phyloP scores from a whole-genome alignment of 352 stramenopile species.

The Pythium insidiosum region DNA sequence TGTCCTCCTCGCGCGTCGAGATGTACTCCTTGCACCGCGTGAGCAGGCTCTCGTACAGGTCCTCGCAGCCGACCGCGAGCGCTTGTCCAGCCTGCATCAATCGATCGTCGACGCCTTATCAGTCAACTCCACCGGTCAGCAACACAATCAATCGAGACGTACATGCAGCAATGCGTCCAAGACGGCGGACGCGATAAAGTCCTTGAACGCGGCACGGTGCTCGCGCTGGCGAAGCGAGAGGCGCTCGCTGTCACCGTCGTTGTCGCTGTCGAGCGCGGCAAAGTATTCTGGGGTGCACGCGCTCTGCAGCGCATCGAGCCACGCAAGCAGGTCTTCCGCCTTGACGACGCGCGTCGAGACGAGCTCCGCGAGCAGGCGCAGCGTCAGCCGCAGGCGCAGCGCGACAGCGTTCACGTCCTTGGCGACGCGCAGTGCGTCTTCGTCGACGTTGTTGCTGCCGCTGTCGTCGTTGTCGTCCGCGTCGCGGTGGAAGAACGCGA shows the following conservation, averaged over 20 bases:
- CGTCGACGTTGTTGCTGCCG: constrained; percentile 24
- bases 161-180: constrained; percentile 63
- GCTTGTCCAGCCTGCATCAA: constrained; percentile 29
- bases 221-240: constrained; percentile 27
- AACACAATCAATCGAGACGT: constrained; percentile 6
- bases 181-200: constrained; percentile 65
- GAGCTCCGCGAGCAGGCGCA: constrained; percentile 59
- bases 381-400: constrained; percentile 40
- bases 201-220: constrained; percentile 59
- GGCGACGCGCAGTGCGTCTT: constrained; percentile 18
- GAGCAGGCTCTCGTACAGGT: constrained; percentile 61
- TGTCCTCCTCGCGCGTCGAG: constrained; percentile 47
- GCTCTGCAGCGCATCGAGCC: constrained; percentile 54
- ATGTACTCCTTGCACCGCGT: constrained; percentile 71
- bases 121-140: too few relatives aligned
- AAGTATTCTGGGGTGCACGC: constrained; percentile 61
- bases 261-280: constrained; percentile 35
- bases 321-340: constrained; percentile 43
- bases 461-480: constrained; percentile 7
- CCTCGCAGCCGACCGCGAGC: constrained; percentile 29
- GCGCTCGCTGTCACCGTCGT: too few relatives aligned
- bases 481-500: constrained; percentile 43
- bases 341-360: constrained; percentile 49
- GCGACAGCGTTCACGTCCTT: constrained; percentile 23
- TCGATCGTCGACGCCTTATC: too few relatives aligned